Evolutionary conservation across 2,329 filamentous ascomycete genomes (phyloP).

Genomic region (Neospermospora avenae): DNA sequence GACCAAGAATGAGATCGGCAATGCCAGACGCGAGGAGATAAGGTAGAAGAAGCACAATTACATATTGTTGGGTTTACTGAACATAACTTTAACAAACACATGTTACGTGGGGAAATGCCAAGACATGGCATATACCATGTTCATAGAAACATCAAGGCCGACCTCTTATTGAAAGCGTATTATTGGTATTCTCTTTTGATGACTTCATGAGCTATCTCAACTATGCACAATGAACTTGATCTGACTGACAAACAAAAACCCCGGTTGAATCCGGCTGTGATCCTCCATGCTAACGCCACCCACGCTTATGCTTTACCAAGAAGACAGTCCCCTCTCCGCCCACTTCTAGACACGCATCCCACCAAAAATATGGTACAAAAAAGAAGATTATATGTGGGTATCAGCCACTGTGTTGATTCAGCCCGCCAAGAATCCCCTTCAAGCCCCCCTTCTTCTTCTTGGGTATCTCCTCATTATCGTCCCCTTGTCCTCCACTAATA

Average conservation of each 20-base stretch:
- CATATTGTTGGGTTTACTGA: neutral
- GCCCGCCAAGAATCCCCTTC: constrained; percentile 32
- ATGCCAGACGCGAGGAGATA: neutral
- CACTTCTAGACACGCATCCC: neutral
- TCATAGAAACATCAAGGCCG: neutral
- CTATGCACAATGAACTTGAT: too few species aligned
- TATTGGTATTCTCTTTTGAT: neutral
- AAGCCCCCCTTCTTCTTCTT: constrained; percentile 34
- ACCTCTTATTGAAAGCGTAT: neutral
- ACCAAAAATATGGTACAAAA: constrained; percentile 13
- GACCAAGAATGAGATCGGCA: neutral
- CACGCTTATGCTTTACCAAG: constrained; percentile 9
- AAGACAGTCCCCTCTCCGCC: neutral
- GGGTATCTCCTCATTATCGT: constrained; percentile 20
- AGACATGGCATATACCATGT: neutral
- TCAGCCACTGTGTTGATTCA: constrained; percentile 7
- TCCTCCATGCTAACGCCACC: constrained; percentile 5
- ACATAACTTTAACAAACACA: neutral
- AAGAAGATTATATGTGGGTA: neutral
- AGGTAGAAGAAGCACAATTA: neutral
- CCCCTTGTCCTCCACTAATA: neutral
- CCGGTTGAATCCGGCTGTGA: neutral
- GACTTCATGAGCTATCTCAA: neutral
- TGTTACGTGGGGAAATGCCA: neutral
- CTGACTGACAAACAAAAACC: neutral